Evolutionary conservation across 139 green algal species (phyloP).

Genomic region (Chlamydomonas schloesseri): DNA sequence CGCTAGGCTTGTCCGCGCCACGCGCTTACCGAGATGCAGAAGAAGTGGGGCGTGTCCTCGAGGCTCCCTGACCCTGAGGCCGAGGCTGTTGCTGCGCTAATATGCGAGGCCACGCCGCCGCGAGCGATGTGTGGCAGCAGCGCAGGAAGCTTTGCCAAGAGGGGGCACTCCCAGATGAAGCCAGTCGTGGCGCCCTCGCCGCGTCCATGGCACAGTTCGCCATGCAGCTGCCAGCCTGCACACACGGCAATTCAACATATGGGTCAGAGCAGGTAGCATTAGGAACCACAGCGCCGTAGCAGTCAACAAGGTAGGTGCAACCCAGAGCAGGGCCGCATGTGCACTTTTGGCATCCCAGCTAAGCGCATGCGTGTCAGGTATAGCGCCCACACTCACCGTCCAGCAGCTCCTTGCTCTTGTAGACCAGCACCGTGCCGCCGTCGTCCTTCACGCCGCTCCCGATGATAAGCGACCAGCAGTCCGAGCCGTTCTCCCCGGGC

Average conservation of each 20-base stretch:
- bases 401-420: conserved; percentile 44
- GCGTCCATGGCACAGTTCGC: conserved; percentile 47
- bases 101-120: neutral
- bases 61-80: neutral
- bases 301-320: too few relatives aligned
- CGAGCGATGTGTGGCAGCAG: neutral
- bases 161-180: conserved; percentile 71
- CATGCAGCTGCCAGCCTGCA: conserved; percentile 49
- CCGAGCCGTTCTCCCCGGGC: conserved; percentile 18
- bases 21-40: conserved; percentile 51
- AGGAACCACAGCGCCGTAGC: too few relatives aligned
- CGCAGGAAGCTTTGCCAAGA: conserved; percentile 51
- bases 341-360: too few relatives aligned
- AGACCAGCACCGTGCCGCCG: conserved; percentile 59
- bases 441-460: conserved; percentile 78
- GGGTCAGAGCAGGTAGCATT: neutral
- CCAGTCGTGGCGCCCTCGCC: conserved; percentile 30
- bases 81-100: neutral
- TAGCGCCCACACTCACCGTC: conserved; percentile 11
- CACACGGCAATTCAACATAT: too few relatives aligned
- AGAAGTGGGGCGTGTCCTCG: conserved; percentile 35
- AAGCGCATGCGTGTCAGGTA: too few relatives aligned
- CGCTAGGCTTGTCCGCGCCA: too few relatives aligned
- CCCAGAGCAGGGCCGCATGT: too few relatives aligned
- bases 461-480: conserved; percentile 81